These are phyloP conservation scores for Rhinocladiella mackenziei DNA, from an alignment of 2,329 filamentous ascomycete species.

Conservation along the genomic window DNA sequence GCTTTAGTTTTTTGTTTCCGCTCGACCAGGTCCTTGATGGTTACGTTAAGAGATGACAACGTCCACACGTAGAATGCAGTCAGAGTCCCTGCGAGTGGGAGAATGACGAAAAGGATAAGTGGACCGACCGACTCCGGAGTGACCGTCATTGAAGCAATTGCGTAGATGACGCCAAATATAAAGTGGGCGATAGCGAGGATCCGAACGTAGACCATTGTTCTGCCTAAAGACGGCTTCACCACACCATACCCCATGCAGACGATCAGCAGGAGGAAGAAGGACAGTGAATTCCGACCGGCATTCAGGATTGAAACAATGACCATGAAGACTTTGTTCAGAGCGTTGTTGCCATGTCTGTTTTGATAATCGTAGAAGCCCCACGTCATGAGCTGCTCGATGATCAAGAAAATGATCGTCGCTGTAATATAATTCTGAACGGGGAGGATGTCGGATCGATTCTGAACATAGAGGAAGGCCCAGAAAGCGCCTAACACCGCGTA, in stretches of 20 bases:
- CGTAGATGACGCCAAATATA: slow-evolving; percentile 81
- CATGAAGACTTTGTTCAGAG: slow-evolving; percentile 78
- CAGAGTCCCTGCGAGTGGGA: slow-evolving; percentile 84
- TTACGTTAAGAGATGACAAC: slow-evolving; percentile 86
- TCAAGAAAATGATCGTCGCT: slow-evolving; percentile 87
- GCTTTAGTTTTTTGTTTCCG: slow-evolving; percentile 92
- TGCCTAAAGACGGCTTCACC: slow-evolving; percentile 86
- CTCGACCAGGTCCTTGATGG: slow-evolving; percentile 92
- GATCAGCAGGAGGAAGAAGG: slow-evolving; percentile 94
- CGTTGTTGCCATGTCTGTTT: slow-evolving; percentile 81
- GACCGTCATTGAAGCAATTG: slow-evolving; percentile 80
- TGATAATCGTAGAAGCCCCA: slow-evolving; percentile 99
- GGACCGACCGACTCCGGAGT: slow-evolving; percentile 86
- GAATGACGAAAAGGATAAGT: slow-evolving; percentile 84
- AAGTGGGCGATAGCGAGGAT: slow-evolving; percentile 90
- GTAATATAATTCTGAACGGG: slow-evolving; percentile 99
- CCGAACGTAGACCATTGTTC: slow-evolving; percentile 90
- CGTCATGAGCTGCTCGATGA: slow-evolving; percentile 95
- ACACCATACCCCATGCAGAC: slow-evolving; percentile 99
- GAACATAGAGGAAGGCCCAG: slow-evolving; percentile 94
- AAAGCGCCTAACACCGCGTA: slow-evolving; percentile 83
- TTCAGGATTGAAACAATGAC: slow-evolving; percentile 90
- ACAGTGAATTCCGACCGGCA: slow-evolving; percentile 92
- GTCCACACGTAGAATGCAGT: slow-evolving; percentile 99
- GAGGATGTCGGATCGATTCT: slow-evolving; percentile 90